A percentile compares a stretch with the other conserved stretches of the same genome.
phyloP scores from a whole-genome alignment of 805 yeast genomes.

The Kodamaea leandrae region DNA sequence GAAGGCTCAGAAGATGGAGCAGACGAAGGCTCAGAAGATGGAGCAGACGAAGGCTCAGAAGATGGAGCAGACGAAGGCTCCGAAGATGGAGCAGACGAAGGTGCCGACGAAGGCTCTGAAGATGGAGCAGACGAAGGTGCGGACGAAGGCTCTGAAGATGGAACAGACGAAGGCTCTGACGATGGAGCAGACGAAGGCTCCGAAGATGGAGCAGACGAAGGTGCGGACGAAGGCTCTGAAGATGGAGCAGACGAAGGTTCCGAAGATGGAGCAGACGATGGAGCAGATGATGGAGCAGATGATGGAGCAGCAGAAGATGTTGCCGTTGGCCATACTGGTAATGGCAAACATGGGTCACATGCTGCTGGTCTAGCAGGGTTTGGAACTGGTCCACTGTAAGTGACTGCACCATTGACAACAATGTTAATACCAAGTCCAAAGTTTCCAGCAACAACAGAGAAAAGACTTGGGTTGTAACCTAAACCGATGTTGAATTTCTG shows the following conservation, averaged over 20 bases:
- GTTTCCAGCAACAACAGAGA: conserved; percentile 7
- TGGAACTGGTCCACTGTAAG: conserved; percentile 11
- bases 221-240: not conserved
- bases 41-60: not conserved
- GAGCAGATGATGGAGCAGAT: not conserved
- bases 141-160: not conserved
- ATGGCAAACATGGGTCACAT: conserved; percentile 7
- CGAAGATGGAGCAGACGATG: no score
- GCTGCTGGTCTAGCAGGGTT: conserved; percentile 9
- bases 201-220: not conserved
- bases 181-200: not conserved
- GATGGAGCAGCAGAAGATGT: conserved; percentile 5
- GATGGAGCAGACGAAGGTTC: conserved; percentile 16
- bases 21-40: not conserved
- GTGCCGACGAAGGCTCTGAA: not conserved
- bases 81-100: not conserved
- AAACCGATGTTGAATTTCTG: conserved; percentile 13
- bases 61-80: not conserved
- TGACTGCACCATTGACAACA: conserved; percentile 11
- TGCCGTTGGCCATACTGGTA: conserved; percentile 13
- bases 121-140: not conserved
- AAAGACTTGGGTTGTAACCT: conserved; percentile 10
- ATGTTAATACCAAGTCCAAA: conserved; percentile 8
- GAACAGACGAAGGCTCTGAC: no score
- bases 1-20: not conserved